Conservation (phyloP, 331 rosid species). For the Pyrus hybrid region DNA sequence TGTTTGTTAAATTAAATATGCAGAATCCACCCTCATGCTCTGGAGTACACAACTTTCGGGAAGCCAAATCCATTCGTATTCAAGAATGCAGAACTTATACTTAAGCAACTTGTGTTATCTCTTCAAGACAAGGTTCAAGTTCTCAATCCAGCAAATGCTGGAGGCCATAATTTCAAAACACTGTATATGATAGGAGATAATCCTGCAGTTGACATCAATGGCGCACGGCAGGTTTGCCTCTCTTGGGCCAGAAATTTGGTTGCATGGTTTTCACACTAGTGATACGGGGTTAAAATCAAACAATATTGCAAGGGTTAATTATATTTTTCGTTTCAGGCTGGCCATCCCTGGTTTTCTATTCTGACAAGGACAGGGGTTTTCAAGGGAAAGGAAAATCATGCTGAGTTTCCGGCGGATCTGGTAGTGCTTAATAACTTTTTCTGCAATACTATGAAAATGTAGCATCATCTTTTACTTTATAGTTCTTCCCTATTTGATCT, state of each 20-base stretch:
- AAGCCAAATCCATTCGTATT: slow-evolving; percentile 40
- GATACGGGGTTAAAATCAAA: neutral
- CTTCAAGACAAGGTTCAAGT: neutral
- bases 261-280: neutral
- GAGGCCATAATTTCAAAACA: slow-evolving; percentile 21
- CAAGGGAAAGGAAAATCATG: slow-evolving; percentile 35
- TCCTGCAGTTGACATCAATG: slow-evolving; percentile 39
- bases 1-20: neutral
- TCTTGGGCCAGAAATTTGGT: neutral
- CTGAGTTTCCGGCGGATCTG: slow-evolving; percentile 12
- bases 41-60: slow-evolving; percentile 29
- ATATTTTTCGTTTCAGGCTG: slow-evolving; percentile 23
- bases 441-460: neutral
- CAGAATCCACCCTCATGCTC: slow-evolving; percentile 32
- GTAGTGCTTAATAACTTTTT: neutral
- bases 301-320: neutral
- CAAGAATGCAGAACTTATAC: slow-evolving; percentile 33
- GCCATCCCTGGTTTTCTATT: slow-evolving; percentile 46
- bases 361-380: slow-evolving; percentile 42
- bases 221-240: slow-evolving; percentile 28
- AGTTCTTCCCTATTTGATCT: no score
- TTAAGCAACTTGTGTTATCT: slow-evolving; percentile 23
- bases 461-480: no score
- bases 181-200: slow-evolving; percentile 46
- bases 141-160: slow-evolving; percentile 3